phyloP scores from a whole-genome alignment of 768 basidiomycete genomes.

The Baorangia bicolor region DNA sequence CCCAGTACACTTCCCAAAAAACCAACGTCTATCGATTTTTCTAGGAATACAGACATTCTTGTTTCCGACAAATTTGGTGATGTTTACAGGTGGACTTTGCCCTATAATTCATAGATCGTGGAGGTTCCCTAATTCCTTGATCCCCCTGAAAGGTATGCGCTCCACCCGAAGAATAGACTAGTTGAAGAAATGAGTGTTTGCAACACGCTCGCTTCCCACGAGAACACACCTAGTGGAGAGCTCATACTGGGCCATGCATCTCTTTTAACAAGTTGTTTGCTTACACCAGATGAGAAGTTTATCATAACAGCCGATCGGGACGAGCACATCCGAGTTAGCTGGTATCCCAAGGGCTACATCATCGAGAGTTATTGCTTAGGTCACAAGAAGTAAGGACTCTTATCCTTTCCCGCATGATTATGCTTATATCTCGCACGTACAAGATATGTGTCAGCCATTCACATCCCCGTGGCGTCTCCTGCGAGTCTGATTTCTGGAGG shows the following conservation, averaged over 20 bases:
- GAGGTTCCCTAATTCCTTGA: not conserved
- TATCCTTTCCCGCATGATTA: not conserved
- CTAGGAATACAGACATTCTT: slow-evolving; percentile 62
- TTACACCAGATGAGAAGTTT: slow-evolving; percentile 64
- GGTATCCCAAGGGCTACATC: slow-evolving; percentile 82
- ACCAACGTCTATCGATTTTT: slow-evolving; percentile 68
- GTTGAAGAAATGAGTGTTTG: slow-evolving; percentile 29
- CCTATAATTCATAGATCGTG: not conserved
- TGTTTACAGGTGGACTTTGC: slow-evolving; percentile 64
- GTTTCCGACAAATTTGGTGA: slow-evolving; percentile 96
- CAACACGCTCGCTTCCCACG: slow-evolving; percentile 52
- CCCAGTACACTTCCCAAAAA: slow-evolving; percentile 81
- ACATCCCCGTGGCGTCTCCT: slow-evolving; percentile 53
- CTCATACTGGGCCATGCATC: slow-evolving; percentile 89
- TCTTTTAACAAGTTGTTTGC: slow-evolving; percentile 69
- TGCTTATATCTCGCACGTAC: not conserved
- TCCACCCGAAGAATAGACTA: slow-evolving; percentile 34
- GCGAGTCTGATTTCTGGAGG: slow-evolving; percentile 77
- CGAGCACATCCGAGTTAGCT: slow-evolving; percentile 90
- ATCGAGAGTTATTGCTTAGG: slow-evolving; percentile 89
- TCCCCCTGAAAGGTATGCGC: slow-evolving; percentile 51
- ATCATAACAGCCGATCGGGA: slow-evolving; percentile 93
- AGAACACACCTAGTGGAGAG: slow-evolving; percentile 65
- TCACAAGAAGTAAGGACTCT: slow-evolving; percentile 63
- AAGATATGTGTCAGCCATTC: slow-evolving; percentile 84